Conservation (phyloP, 140 eudicot genomes). For the Senecio squalidus region DNA sequence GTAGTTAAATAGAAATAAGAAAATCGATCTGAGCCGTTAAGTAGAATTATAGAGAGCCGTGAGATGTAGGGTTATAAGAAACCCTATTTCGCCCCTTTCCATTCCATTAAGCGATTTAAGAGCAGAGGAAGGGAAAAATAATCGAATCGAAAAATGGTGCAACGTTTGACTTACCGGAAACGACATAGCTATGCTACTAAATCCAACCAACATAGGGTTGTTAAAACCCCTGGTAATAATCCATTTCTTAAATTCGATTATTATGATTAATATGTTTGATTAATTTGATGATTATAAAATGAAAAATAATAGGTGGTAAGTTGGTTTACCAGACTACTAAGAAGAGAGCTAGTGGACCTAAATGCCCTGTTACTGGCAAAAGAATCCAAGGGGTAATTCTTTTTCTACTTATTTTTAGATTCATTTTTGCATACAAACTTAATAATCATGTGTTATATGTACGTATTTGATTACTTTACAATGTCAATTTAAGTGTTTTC, state of each 20-base stretch:
- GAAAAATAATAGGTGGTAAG: conserved; percentile 31
- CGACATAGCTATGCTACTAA: conserved; percentile 67
- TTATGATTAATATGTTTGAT: not conserved
- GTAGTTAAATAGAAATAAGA: too few species aligned
- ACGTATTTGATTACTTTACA: too few species aligned
- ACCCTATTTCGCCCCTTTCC: not conserved
- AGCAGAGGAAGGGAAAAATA: too few species aligned
- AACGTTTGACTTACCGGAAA: conserved; percentile 49
- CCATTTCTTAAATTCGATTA: too few species aligned
- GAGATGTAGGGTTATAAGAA: too few species aligned
- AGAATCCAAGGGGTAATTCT: conserved; percentile 28
- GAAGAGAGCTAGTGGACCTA: conserved; percentile 60
- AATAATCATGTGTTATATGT: too few species aligned
- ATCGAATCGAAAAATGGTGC: conserved; percentile 45
- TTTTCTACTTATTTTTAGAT: too few species aligned
- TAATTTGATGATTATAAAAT: not conserved
- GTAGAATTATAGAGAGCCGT: too few species aligned
- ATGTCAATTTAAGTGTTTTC: too few species aligned
- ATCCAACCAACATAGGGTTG: conserved; percentile 57
- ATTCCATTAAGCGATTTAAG: too few species aligned
- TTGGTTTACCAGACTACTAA: conserved; percentile 57
- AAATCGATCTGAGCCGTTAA: too few species aligned
- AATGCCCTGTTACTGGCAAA: conserved; percentile 53
- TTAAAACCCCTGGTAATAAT: conserved; percentile 51
- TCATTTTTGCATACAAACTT: not conserved